A percentile compares a stretch with the other conserved stretches of the same genome.
These are phyloP conservation scores for Verticillium klebahnii DNA, from an alignment of 2,329 filamentous ascomycete species.

Conservation along the genomic window DNA sequence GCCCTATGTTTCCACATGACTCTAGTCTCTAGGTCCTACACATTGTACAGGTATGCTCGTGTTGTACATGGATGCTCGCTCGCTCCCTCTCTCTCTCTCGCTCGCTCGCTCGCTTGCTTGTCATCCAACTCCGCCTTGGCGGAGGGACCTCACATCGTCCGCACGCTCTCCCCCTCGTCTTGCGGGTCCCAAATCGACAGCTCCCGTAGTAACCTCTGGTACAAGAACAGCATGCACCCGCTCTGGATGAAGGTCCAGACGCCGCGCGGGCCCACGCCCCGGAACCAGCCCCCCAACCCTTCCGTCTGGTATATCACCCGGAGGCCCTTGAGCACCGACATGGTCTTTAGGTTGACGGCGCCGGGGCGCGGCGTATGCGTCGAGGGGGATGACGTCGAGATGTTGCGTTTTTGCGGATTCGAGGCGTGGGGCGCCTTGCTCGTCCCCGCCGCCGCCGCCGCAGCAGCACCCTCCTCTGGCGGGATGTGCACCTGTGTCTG, in stretches of 20 bases:
- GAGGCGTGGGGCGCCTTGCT: conserved; percentile 19
- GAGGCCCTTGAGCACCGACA: conserved; percentile 80
- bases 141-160: not conserved
- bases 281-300: conserved; percentile 85
- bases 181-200: conserved; percentile 52
- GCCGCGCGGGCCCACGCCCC: conserved; percentile 85
- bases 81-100: not conserved
- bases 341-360: conserved; percentile 77
- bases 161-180: not conserved
- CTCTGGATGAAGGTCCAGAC: conserved; percentile 98
- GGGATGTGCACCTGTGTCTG: conserved; percentile 75
- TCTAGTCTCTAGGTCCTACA: conserved; percentile 5
- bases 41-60: not conserved
- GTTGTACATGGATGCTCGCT: not conserved
- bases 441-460: not conserved
- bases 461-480: conserved; percentile 16
- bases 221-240: conserved; percentile 92
- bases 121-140: not conserved
- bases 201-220: conserved; percentile 79
- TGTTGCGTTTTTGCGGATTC: conserved; percentile 58
- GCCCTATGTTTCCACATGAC: conserved; percentile 1
- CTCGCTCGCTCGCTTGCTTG: not conserved
- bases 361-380: conserved; percentile 77
- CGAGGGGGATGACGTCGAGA: conserved; percentile 86
- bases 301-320: conserved; percentile 86